Percentiles rank a stretch among this genome's conserved stretches.
Conservation (phyloP, 139 green algal genomes). For the Diplosphaera chodatii region DNA sequence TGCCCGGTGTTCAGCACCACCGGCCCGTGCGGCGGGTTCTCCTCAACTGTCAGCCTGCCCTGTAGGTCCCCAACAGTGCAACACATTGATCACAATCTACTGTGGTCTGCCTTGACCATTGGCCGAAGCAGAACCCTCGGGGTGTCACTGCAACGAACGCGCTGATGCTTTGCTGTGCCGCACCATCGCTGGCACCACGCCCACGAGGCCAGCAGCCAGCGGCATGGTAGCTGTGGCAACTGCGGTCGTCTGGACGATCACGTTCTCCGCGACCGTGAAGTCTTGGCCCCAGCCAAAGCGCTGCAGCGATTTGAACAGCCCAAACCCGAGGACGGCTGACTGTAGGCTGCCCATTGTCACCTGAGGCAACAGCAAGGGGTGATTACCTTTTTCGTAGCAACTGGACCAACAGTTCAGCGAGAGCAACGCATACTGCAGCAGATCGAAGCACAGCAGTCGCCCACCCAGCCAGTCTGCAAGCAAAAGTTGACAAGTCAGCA, state of each 20-base stretch:
- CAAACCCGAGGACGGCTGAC: slow-evolving; percentile 51
- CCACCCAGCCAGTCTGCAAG: slow-evolving; percentile 37
- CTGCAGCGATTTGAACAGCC: slow-evolving; percentile 37
- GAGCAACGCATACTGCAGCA: too few relatives aligned
- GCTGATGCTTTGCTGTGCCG: too few relatives aligned
- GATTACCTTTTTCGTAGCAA: too few relatives aligned
- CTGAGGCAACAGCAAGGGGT: too few relatives aligned
- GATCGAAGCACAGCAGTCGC: too few relatives aligned
- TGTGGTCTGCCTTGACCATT: too few relatives aligned
- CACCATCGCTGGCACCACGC: slow-evolving; percentile 44
- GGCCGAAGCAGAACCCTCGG: too few relatives aligned
- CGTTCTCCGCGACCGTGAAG: slow-evolving; percentile 48
- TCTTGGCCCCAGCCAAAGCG: slow-evolving; percentile 11
- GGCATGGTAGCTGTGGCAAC: slow-evolving; percentile 59
- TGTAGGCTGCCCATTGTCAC: slow-evolving; percentile 50
- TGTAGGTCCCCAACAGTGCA: too few relatives aligned
- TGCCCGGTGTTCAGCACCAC: slow-evolving; percentile 24
- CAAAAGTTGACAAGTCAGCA: too few relatives aligned
- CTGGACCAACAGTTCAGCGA: too few relatives aligned
- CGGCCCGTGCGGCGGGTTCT: slow-evolving; percentile 29
- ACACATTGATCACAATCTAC: too few relatives aligned
- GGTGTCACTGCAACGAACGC: too few relatives aligned
- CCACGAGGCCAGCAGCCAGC: slow-evolving; percentile 45
- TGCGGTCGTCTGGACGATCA: slow-evolving; percentile 54
- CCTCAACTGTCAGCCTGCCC: slow-evolving; percentile 27